Evolutionary conservation across 2,329 filamentous ascomycete species (phyloP).

Genomic region (Trichoderma arundinaceum): DNA sequence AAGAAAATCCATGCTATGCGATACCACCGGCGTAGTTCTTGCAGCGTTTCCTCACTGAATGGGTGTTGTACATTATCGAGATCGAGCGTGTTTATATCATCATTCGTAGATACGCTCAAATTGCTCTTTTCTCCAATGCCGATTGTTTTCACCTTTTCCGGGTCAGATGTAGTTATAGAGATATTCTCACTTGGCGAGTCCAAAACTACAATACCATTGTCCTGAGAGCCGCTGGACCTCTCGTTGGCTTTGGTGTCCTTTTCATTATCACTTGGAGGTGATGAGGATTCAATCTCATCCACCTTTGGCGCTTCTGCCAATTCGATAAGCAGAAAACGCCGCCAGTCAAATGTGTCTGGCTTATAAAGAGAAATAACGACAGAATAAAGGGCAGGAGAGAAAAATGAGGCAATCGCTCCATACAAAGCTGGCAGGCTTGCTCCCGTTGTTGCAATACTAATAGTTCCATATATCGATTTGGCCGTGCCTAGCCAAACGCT

Average conservation of each 20-base stretch:
- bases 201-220: not conserved
- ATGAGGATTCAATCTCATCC: not conserved
- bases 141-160: not conserved
- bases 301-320: constrained; percentile 11
- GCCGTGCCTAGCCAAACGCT: constrained; percentile 27
- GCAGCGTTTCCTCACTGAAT: constrained; percentile 16
- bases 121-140: not conserved
- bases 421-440: constrained; percentile 23
- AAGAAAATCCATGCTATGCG: constrained; percentile 29
- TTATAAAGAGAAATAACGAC: constrained; percentile 23
- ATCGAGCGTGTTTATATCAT: not conserved
- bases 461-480: constrained; percentile 20
- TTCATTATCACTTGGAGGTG: constrained; percentile 3
- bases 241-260: not conserved
- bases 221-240: not conserved
- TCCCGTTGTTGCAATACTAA: constrained; percentile 24
- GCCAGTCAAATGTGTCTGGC: constrained; percentile 26
- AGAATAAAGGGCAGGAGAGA: constrained; percentile 25
- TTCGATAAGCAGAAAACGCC: constrained; percentile 23
- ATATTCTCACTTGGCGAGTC: constrained; percentile 1
- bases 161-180: not conserved
- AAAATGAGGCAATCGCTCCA: constrained; percentile 26
- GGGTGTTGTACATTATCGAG: constrained; percentile 25
- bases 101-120: not conserved
- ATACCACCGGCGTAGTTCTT: constrained; percentile 20